Percentiles rank a stretch among this genome's conserved stretches.
These are phyloP conservation scores for Artemisia tridentata DNA, from an alignment of 129 eudicot genomes.

Conservation along the genomic window DNA sequence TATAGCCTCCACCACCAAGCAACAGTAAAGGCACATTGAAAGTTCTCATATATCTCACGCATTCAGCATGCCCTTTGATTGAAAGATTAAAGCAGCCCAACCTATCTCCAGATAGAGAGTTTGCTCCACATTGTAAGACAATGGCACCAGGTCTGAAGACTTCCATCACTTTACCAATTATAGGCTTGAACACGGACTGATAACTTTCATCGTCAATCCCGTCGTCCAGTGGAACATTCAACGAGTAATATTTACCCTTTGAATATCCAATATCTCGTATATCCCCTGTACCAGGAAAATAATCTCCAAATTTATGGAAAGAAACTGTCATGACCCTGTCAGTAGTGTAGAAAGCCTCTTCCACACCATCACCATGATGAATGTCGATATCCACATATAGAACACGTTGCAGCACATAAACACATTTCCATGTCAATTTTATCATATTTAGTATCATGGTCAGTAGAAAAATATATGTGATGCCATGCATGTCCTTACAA, in stretches of 20 bases:
- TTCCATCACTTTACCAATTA: constrained; percentile 95
- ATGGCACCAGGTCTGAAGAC: constrained; percentile 94
- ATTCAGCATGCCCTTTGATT: constrained; percentile 95
- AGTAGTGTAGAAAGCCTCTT: constrained; percentile 93
- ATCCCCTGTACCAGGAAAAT: constrained; percentile 96
- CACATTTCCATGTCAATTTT: not conserved
- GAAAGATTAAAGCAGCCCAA: constrained; percentile 96
- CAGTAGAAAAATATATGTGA: not conserved
- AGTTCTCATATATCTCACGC: constrained; percentile 92
- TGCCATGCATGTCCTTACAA: no score
- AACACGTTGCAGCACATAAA: constrained; percentile 68
- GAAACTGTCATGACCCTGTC: constrained; percentile 98
- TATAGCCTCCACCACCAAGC: constrained; percentile 97
- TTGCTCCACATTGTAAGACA: constrained; percentile 96
- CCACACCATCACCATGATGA: constrained; percentile 99
- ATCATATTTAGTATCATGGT: not conserved
- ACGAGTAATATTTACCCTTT: constrained; percentile 82
- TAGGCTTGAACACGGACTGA: constrained; percentile 78
- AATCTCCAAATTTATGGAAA: constrained; percentile 95
- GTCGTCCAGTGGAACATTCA: constrained; percentile 93
- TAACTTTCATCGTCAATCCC: constrained; percentile 97
- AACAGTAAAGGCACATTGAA: constrained; percentile 88
- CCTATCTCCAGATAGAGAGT: constrained; percentile 89
- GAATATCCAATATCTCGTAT: constrained; percentile 75
- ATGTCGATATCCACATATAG: constrained; percentile 94